Evolutionary conservation across 2,329 filamentous ascomycete species (phyloP).

Genomic region (Macrophomina phaseolina): DNA sequence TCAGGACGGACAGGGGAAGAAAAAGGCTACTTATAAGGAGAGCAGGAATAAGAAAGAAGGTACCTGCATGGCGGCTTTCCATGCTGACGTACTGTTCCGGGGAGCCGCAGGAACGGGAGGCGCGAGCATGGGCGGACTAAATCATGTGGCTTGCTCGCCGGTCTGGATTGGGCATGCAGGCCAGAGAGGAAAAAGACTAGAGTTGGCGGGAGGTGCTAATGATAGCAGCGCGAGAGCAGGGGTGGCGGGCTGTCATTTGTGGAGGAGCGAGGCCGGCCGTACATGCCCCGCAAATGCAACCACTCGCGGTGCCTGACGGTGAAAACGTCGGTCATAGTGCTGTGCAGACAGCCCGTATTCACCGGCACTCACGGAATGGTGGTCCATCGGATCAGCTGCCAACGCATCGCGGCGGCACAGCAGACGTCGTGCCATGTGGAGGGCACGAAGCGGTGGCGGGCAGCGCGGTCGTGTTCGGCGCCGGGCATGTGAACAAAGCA

Average conservation of each 20-base stretch:
- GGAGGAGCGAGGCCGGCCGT: background rate
- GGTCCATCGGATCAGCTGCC: background rate
- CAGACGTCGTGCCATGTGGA: background rate
- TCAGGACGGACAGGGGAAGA: background rate
- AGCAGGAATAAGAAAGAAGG: background rate
- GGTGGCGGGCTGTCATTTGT: conserved; percentile 14
- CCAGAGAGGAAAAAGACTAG: background rate
- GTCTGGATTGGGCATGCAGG: conserved; percentile 1
- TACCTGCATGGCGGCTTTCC: conserved; percentile 5
- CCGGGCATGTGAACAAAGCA: background rate
- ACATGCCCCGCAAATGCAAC: conserved; percentile 14
- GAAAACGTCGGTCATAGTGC: background rate
- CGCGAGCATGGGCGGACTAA: background rate
- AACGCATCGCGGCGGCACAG: conserved; percentile 4
- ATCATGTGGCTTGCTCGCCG: conserved; percentile 15
- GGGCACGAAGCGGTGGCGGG: background rate
- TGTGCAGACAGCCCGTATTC: background rate
- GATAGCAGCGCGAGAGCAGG: conserved; percentile 10
- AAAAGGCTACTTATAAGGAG: conserved; percentile 8
- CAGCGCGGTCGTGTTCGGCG: background rate
- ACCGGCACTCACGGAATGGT: background rate
- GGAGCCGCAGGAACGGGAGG: conserved; percentile 21
- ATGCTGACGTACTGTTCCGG: conserved; percentile 11
- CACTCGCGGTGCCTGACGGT: background rate
- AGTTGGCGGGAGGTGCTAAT: background rate